These are phyloP conservation scores for Chamaecrista fasciculata DNA, from an alignment of 306 rosid genomes.

Conservation along the genomic window DNA sequence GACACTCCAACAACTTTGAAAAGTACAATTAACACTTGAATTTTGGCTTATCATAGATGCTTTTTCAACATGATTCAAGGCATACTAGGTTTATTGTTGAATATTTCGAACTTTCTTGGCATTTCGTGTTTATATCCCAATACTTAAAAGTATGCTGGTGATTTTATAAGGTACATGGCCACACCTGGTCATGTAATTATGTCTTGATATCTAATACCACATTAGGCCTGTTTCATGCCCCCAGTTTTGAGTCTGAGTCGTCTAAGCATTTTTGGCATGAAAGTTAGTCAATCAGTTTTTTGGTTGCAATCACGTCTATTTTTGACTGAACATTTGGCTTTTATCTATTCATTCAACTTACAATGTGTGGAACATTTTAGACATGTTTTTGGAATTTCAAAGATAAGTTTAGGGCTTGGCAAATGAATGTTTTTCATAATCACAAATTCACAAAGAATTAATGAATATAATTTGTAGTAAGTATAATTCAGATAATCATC, in stretches of 20 bases:
- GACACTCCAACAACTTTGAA: not conserved
- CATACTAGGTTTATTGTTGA: not conserved
- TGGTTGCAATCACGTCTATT: not conserved
- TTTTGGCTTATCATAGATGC: not conserved
- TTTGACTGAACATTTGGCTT: not conserved
- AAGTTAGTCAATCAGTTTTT: too few species aligned
- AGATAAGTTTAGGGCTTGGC: not conserved
- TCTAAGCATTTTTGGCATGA: too few species aligned
- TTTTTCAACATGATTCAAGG: not conserved
- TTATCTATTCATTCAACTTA: slow-evolving; percentile 6
- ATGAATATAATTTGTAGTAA: not conserved
- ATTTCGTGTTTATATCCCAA: not conserved
- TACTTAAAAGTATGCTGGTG: not conserved
- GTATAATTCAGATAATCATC: not conserved
- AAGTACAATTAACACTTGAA: not conserved
- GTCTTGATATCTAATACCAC: not conserved
- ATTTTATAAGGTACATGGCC: not conserved
- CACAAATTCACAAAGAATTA: too few species aligned
- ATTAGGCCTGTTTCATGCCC: not conserved
- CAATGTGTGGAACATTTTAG: not conserved
- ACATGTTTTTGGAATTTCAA: slow-evolving; percentile 10
- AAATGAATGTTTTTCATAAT: not conserved
- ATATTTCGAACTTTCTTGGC: not conserved
- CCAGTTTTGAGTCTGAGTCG: not conserved
- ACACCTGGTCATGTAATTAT: not conserved